Evolutionary conservation across 2,329 filamentous ascomycete species (phyloP).

Genomic region (Ascochyta rabiei): DNA sequence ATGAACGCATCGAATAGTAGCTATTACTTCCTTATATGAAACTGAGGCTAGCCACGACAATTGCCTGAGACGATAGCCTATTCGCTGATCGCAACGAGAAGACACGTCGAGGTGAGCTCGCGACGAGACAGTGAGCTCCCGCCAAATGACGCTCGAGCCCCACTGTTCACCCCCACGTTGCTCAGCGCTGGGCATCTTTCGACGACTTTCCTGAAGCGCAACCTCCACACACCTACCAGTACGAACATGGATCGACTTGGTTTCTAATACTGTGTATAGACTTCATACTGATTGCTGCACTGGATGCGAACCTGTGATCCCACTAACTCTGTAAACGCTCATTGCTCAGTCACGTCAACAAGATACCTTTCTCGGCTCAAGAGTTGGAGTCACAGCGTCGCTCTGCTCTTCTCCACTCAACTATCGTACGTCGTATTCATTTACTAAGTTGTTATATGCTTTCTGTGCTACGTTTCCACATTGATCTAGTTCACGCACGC

Average conservation of each 20-base stretch:
- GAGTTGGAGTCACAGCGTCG: neutral
- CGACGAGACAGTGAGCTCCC: conserved; percentile 7
- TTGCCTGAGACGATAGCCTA: neutral
- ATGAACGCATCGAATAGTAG: conserved; percentile 3
- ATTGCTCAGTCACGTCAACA: neutral
- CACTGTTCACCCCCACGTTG: conserved; percentile 5
- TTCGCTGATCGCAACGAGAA: conserved; percentile 15
- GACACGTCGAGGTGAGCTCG: conserved; percentile 3
- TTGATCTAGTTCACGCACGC: neutral
- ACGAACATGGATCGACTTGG: neutral
- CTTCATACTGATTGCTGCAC: too few species aligned
- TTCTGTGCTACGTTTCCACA: too few species aligned
- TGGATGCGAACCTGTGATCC: neutral
- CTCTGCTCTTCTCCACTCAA: neutral
- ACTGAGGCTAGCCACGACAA: conserved; percentile 1
- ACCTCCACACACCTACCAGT: neutral
- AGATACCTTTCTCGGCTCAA: neutral
- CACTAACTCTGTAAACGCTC: too few species aligned
- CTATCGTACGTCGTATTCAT: too few species aligned
- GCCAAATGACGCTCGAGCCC: conserved; percentile 8
- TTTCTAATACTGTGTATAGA: neutral
- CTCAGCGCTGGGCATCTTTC: neutral
- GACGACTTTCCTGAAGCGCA: neutral
- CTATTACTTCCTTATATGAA: neutral
- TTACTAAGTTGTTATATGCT: too few species aligned